These are phyloP conservation scores for Syncephalis plumigaleata DNA, from an alignment of 371 early-diverging fungal species.

Conservation along the genomic window DNA sequence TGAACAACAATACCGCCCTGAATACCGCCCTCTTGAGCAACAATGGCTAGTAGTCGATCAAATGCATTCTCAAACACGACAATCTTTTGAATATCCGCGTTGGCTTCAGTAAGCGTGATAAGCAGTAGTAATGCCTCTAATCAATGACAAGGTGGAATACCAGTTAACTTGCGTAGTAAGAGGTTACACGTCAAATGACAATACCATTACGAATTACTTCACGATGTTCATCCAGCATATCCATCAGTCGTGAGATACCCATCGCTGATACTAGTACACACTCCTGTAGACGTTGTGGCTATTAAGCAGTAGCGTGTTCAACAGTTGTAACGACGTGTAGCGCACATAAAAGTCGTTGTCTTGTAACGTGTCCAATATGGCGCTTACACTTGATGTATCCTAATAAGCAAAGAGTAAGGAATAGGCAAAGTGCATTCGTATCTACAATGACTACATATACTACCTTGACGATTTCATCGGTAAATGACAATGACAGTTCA, in stretches of 20 bases:
- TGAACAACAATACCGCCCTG: conserved; percentile 91
- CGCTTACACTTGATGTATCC: conserved; percentile 56
- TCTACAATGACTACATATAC: no score
- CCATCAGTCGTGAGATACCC: conserved; percentile 83
- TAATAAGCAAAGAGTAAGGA: conserved; percentile 15
- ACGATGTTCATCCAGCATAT: conserved; percentile 74
- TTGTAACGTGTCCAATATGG: conserved; percentile 68
- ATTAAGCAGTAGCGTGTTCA: conserved; percentile 52
- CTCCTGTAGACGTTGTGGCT: conserved; percentile 55
- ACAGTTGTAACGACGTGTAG: conserved; percentile 69
- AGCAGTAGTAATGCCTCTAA: conserved; percentile 78
- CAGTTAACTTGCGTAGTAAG: no score
- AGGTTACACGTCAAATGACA: no score
- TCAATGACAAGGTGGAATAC: no score
- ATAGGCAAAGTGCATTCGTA: background rate
- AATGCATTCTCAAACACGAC: conserved; percentile 95
- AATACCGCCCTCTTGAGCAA: conserved; percentile 81
- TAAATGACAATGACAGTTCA: conserved; percentile 23
- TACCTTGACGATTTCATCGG: conserved; percentile 29
- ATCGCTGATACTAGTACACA: conserved; percentile 74
- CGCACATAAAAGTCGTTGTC: conserved; percentile 87
- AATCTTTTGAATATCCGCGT: conserved; percentile 94
- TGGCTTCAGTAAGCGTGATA: conserved; percentile 69
- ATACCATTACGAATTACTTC: conserved; percentile 93
- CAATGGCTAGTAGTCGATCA: conserved; percentile 69